Base-by-base conservation (phyloP, 805 yeast genomes). In the Tanozyma kutaoensis region DNA sequence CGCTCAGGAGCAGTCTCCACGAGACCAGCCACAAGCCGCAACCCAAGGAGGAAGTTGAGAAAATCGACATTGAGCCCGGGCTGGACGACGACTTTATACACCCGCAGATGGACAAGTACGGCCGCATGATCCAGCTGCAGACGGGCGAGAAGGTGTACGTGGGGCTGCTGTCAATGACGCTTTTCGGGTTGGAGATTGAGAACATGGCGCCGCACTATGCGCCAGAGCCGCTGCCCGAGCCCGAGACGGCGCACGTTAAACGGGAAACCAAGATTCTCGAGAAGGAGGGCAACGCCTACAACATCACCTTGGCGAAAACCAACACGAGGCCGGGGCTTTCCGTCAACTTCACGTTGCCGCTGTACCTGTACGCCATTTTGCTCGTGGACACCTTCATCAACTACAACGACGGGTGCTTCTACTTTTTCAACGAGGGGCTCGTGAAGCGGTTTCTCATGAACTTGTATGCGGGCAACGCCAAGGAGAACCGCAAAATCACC, bases 361-460 rank as follows among this genome's bases (percentile, higher is more conserved):
- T 82, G 10, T 78, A 76, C 36, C 69, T 81, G 3, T 77, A 78
- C 46, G 85, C 88, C 5, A 67, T 76, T 67, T 46, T 76, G 10
- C 51, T 79, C 26, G 79, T 79, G 9, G 88, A 79, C 43, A 74
- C 82, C 0, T 79, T 79, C 38, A 67, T 79, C 28, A 75, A 76
- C 27, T 79, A 77, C 46, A 79, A 79, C 40, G 91, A 78, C 48
- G 91, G 86, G 1, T 79, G 93, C 39, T 79, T 79, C 46, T 79
- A 79, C 50, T 79, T 79, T 42, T 79, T 79, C 55, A 79, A 79
- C 43, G 93, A 79, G 46, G 93, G 93, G 1, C 43, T 77, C 13
- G 81, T 77, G 14, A 78, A 77, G 42, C 69, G 69, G 37, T 75
- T 71, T 34, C 46, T 79, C 28, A 66, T 71, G 52, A 61, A 75